These are phyloP conservation scores for Zalaria sp. DNA, from an alignment of 2,329 filamentous ascomycete species.

Conservation along the genomic window DNA sequence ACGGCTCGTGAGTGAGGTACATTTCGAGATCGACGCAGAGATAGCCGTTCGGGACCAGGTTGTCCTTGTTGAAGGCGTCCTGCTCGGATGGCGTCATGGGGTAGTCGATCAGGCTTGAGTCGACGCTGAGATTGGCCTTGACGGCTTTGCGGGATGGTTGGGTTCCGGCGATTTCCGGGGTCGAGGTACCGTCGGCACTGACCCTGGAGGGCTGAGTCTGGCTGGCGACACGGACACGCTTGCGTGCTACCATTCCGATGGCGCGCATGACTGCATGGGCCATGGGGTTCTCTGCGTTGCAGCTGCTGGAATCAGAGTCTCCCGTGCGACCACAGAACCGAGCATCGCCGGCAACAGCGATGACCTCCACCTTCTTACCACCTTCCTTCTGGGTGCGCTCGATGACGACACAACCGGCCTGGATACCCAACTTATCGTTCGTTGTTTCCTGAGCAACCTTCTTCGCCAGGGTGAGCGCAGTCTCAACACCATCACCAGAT, in stretches of 20 bases:
- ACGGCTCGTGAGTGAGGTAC: conserved; percentile 91
- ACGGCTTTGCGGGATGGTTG: conserved; percentile 15
- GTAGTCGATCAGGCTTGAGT: conserved; percentile 51
- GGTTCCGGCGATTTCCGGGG: conserved; percentile 11
- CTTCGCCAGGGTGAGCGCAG: conserved; percentile 49
- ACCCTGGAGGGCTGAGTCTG: conserved; percentile 13
- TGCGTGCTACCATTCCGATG: conserved; percentile 65
- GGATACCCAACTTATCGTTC: conserved; percentile 46
- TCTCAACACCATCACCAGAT: conserved; percentile 37
- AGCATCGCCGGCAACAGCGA: conserved; percentile 65
- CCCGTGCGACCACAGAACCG: conserved; percentile 40
- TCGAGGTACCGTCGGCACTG: conserved; percentile 16
- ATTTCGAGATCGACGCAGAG: conserved; percentile 88
- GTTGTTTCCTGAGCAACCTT: conserved; percentile 47
- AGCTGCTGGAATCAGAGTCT: conserved; percentile 9
- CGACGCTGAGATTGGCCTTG: conserved; percentile 11
- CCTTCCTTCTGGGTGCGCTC: conserved; percentile 38
- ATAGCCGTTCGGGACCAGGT: conserved; percentile 64
- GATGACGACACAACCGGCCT: conserved; percentile 62
- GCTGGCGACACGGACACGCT: conserved; percentile 23
- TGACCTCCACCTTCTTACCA: conserved; percentile 34
- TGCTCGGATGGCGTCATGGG: conserved; percentile 56
- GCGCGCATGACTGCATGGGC: conserved; percentile 65
- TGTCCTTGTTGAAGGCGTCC: conserved; percentile 47
- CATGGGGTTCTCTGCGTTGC: conserved; percentile 47